A percentile compares a stretch with the other conserved stretches of the same genome.
phyloP scores from a whole-genome alignment of 2,329 filamentous ascomycete genomes.

The Metarhizium album region DNA sequence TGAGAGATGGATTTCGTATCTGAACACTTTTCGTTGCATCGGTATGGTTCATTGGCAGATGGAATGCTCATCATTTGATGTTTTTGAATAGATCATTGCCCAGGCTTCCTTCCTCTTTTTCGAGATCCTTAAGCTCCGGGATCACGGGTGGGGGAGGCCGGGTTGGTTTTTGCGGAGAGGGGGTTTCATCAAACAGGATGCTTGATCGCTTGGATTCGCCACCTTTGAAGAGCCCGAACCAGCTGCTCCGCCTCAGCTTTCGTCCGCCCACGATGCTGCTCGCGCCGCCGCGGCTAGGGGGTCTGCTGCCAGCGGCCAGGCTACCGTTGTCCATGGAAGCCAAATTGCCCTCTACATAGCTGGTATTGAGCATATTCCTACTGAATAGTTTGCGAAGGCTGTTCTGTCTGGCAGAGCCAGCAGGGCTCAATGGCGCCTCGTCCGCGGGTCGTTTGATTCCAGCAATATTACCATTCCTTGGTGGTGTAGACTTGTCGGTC shows the following conservation, averaged over 20 bases:
- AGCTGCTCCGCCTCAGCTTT: conserved; percentile 45
- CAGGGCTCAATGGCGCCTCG: conserved; percentile 41
- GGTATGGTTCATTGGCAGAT: neutral
- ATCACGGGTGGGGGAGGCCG: conserved; percentile 51
- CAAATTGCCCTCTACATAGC: conserved; percentile 38
- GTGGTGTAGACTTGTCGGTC: conserved; percentile 6
- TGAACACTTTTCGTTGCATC: neutral
- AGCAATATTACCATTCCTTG: conserved; percentile 31
- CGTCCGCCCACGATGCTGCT: conserved; percentile 39
- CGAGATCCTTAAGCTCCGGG: conserved; percentile 43
- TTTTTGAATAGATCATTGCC: conserved; percentile 47
- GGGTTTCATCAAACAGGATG: conserved; percentile 28
- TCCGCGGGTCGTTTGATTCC: conserved; percentile 40
- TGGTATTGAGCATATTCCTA: conserved; percentile 42
- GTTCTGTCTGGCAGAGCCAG: conserved; percentile 39
- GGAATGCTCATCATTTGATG: conserved; percentile 35
- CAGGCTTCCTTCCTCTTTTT: conserved; percentile 36
- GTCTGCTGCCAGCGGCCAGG: conserved; percentile 27
- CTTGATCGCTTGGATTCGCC: conserved; percentile 30
- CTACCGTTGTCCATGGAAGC: conserved; percentile 25
- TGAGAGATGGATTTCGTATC: neutral
- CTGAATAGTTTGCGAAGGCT: conserved; percentile 49
- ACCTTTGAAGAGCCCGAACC: conserved; percentile 44
- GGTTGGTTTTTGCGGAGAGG: conserved; percentile 23
- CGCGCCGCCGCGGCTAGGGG: conserved; percentile 40